Evolutionary conservation across 805 yeast species (phyloP).

Genomic region (Yamadazyma akitaensis): DNA sequence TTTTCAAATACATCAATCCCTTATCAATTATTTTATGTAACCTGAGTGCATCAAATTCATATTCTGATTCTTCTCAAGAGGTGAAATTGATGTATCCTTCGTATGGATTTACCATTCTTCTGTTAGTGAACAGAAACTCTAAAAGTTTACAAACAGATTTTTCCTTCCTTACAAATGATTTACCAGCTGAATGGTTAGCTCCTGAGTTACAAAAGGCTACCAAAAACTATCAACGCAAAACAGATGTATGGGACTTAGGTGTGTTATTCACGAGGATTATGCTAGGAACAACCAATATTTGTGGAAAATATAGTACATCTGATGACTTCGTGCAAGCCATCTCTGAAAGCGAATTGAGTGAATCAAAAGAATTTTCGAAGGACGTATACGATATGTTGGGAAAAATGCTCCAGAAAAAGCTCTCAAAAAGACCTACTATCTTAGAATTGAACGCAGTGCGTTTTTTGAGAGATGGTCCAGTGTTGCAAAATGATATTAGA

Average conservation of each 20-base stretch:
- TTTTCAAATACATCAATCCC: conserved; percentile 66
- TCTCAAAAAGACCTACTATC: conserved; percentile 75
- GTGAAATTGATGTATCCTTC: conserved; percentile 61
- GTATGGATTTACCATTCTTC: conserved; percentile 35
- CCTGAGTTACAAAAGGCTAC: conserved; percentile 58
- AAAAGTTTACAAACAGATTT: conserved; percentile 15
- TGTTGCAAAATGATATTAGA: conserved; percentile 14
- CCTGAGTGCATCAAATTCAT: background rate
- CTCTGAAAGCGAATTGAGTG: conserved; percentile 34
- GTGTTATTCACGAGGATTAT: conserved; percentile 53
- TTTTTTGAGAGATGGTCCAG: conserved; percentile 72
- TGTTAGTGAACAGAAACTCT: conserved; percentile 19
- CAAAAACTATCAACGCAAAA: conserved; percentile 60
- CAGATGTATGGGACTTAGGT: conserved; percentile 94
- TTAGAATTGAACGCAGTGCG: conserved; percentile 80
- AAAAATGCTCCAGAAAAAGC: conserved; percentile 60
- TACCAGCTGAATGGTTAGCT: conserved; percentile 61
- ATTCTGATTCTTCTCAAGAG: background rate
- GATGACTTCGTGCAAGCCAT: conserved; percentile 34
- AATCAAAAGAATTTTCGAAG: conserved; percentile 65
- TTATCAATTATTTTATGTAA: conserved; percentile 41
- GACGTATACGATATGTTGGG: conserved; percentile 64
- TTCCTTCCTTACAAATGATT: conserved; percentile 7
- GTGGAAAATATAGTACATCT: conserved; percentile 44
- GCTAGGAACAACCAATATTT: conserved; percentile 52